phyloP scores from a whole-genome alignment of 179 eudicot genomes.

The Silene noctiflora region DNA sequence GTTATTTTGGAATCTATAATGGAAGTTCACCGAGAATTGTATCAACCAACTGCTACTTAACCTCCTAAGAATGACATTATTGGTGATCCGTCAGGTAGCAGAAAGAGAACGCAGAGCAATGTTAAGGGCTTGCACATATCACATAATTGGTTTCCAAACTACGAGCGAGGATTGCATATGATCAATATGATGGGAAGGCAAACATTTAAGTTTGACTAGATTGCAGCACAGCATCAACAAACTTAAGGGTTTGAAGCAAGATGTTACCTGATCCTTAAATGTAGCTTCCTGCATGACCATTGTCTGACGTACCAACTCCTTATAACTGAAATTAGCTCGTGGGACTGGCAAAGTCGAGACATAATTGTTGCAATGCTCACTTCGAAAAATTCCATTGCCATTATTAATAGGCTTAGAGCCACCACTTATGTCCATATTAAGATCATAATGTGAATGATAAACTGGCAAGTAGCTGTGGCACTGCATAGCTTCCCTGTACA shows the following conservation, averaged over 20 bases:
- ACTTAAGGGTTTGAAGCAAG: neutral
- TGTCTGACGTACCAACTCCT: slow-evolving; percentile 35
- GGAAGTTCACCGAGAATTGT: too few relatives aligned
- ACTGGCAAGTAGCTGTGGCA: slow-evolving; percentile 38
- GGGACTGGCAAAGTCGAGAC: slow-evolving; percentile 17
- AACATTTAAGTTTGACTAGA: neutral
- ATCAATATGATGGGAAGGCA: too few relatives aligned
- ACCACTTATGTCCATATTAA: slow-evolving; percentile 29
- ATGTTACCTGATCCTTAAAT: slow-evolving; percentile 44
- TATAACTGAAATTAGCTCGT: slow-evolving; percentile 15
- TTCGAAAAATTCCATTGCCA: slow-evolving; percentile 21
- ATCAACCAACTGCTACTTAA: too few relatives aligned
- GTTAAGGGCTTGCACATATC: too few relatives aligned
- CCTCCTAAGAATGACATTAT: neutral
- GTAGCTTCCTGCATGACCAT: slow-evolving; percentile 40
- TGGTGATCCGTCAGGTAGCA: neutral
- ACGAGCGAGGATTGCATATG: too few relatives aligned
- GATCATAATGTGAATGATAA: slow-evolving; percentile 34
- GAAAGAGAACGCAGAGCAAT: neutral
- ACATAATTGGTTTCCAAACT: neutral
- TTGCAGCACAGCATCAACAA: neutral
- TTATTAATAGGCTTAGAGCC: slow-evolving; percentile 17
- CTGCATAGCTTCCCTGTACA: slow-evolving; percentile 37
- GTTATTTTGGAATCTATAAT: too few relatives aligned
- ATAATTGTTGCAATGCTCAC: slow-evolving; percentile 20